These are phyloP conservation scores for Eucalyptus regnans DNA, from an alignment of 345 rosid species.

Conservation along the genomic window DNA sequence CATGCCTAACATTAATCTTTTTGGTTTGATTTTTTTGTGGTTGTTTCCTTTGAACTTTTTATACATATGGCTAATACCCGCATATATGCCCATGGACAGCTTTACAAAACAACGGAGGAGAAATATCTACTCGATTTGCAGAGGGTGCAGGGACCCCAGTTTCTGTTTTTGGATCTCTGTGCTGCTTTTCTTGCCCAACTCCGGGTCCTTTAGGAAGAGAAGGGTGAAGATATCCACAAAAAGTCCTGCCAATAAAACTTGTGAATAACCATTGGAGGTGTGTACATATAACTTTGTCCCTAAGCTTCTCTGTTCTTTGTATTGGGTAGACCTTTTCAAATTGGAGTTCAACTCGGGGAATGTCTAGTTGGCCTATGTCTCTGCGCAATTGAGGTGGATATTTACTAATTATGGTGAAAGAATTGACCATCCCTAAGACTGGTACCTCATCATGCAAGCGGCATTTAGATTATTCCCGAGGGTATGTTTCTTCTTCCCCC, in stretches of 20 bases:
- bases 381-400: background rate
- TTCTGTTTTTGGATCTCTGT: constrained; percentile 90
- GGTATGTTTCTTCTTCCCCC: background rate
- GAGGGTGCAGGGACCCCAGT: constrained; percentile 89
- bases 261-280: background rate
- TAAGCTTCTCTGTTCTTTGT: background rate
- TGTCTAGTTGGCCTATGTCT: background rate
- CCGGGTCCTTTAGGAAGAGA: constrained; percentile 47
- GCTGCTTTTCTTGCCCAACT: constrained; percentile 96
- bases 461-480: background rate
- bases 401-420: background rate
- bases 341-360: background rate
- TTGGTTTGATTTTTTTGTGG: background rate
- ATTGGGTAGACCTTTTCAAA: background rate
- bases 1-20: background rate
- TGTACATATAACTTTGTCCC: background rate
- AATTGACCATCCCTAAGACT: background rate
- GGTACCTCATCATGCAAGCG: background rate
- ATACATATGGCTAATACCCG: background rate
- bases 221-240: background rate
- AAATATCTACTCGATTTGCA: constrained; percentile 89
- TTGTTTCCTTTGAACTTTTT: background rate
- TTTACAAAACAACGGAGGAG: constrained; percentile 82
- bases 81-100: constrained; percentile 22
- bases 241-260: background rate